Evolutionary conservation across 805 yeast genomes (phyloP).

Genomic region (Yamadazyma takamatsuzukensis): DNA sequence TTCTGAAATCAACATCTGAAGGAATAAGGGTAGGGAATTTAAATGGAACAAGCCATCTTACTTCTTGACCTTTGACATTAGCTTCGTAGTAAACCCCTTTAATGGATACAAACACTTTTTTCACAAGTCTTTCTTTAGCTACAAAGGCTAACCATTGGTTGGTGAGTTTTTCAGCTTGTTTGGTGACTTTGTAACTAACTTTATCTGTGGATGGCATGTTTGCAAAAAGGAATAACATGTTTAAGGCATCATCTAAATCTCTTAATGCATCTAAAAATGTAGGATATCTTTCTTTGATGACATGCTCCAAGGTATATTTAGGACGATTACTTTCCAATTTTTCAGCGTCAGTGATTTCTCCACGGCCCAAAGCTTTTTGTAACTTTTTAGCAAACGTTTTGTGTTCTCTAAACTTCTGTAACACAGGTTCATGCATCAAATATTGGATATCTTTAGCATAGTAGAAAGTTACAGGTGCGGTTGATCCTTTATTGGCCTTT

Average conservation of each 20-base stretch:
- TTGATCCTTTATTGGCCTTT: conserved; percentile 97
- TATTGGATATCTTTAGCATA: conserved; percentile 93
- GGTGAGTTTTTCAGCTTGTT: conserved; percentile 80
- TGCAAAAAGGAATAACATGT: conserved; percentile 91
- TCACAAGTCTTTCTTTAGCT: conserved; percentile 75
- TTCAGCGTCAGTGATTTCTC: conserved; percentile 87
- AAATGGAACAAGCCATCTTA: conserved; percentile 95
- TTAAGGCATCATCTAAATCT: conserved; percentile 92
- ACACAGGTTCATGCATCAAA: conserved; percentile 89
- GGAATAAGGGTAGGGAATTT: conserved; percentile 96
- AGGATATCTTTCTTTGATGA: conserved; percentile 94
- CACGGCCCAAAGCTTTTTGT: conserved; percentile 84
- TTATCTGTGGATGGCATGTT: conserved; percentile 91
- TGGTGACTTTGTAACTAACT: conserved; percentile 76
- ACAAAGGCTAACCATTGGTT: conserved; percentile 95
- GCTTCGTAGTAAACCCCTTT: conserved; percentile 98
- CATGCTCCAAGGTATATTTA: conserved; percentile 79
- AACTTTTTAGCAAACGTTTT: conserved; percentile 90
- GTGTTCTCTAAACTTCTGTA: conserved; percentile 90
- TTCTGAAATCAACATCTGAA: conserved; percentile 88
- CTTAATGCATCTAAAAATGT: conserved; percentile 87
- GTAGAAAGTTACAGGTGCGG: conserved; percentile 93
- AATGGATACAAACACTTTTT: conserved; percentile 91
- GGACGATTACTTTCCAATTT: conserved; percentile 79
- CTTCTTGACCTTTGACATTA: conserved; percentile 81